phyloP scores from a whole-genome alignment of 352 stramenopile species.

The Globisporangium viniferum region DNA sequence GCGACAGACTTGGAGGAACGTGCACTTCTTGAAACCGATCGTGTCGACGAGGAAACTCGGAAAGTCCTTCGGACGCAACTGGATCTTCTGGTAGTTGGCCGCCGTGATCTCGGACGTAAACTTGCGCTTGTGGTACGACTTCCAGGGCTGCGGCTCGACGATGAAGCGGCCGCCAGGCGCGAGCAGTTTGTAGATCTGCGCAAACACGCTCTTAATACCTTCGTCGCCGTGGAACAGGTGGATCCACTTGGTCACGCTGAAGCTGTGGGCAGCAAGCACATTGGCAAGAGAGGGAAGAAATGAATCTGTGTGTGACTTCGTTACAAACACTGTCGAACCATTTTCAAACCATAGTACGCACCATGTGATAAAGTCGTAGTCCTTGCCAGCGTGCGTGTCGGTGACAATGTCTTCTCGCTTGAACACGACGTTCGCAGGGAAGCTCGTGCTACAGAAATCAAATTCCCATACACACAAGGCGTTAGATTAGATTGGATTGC shows the following conservation, averaged over 20 bases:
- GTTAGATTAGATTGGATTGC: background rate
- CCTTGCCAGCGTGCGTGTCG: slow-evolving; percentile 53
- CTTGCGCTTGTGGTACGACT: slow-evolving; percentile 86
- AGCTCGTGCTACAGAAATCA: slow-evolving; percentile 29
- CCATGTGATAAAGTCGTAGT: slow-evolving; percentile 83
- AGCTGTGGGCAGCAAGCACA: slow-evolving; percentile 28
- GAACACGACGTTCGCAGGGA: slow-evolving; percentile 79
- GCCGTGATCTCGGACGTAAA: slow-evolving; percentile 76
- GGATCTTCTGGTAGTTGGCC: slow-evolving; percentile 68
- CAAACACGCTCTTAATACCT: slow-evolving; percentile 74
- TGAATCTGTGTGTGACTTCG: background rate
- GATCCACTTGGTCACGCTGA: slow-evolving; percentile 91
- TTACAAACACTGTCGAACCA: background rate
- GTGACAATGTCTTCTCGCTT: slow-evolving; percentile 71
- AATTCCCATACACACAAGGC: background rate
- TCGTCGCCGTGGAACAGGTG: slow-evolving; percentile 87
- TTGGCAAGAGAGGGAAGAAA: background rate
- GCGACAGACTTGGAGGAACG: slow-evolving; percentile 73
- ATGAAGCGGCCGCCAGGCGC: slow-evolving; percentile 65
- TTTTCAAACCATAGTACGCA: slow-evolving; percentile 18
- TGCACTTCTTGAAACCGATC: slow-evolving; percentile 63
- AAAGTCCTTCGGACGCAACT: slow-evolving; percentile 76
- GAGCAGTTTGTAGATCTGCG: slow-evolving; percentile 59
- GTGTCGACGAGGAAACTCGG: slow-evolving; percentile 46
- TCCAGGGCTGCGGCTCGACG: slow-evolving; percentile 86